Base-by-base conservation (phyloP, 805 yeast genomes). In the Hanseniaspora taiwanica region DNA sequence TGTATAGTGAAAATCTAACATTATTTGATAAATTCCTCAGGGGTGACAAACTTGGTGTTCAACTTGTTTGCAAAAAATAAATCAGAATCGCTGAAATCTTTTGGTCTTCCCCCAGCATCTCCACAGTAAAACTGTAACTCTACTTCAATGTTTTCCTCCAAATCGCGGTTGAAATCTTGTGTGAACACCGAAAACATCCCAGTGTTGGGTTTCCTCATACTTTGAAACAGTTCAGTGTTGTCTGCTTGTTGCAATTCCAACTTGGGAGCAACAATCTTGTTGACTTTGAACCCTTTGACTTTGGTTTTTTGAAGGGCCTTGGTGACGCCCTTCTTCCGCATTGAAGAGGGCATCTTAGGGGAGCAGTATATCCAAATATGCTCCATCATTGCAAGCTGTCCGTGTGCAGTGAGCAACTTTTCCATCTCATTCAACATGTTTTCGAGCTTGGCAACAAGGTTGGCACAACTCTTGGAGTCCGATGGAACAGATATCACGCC, bases 21-120 rank as follows among this genome's bases (percentile, higher is more conserved):
- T 38, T 21, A 37, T 16, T 24, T 40, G 43, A 81, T 79, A 41
- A 64, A 64, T 38, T 78, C 77, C 49, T 89, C 96, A 0, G 97
- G 97, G 0, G 74, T 62, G 39, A 62, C 60, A 51, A 84, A 89
- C 17, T 48, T 45, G 2, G 85, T 35, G 0, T 72, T 73, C 1
- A 71, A 52, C 16, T 63, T 66, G 34, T 64, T 46, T 0, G 97
- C 96, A 65, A 87, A 87, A 41, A 44, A 54, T 46, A 55, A 58
- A 56, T 89, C 98, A 37, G 81, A 72, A 49, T 82, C 86, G 65
- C 91, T 82, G 54, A 79, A 81, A 57, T 89, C 97, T 0, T 53
- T 57, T 2, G 54, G 51, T 40, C 97, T 65, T 1, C 97, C 98
- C 6, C 96, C 97, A 0, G 97, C 97, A 62, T 89, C 98, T 5